These are phyloP conservation scores for Dalechampia spathulata DNA, from an alignment of 441 rosid genomes.

Conservation along the genomic window DNA sequence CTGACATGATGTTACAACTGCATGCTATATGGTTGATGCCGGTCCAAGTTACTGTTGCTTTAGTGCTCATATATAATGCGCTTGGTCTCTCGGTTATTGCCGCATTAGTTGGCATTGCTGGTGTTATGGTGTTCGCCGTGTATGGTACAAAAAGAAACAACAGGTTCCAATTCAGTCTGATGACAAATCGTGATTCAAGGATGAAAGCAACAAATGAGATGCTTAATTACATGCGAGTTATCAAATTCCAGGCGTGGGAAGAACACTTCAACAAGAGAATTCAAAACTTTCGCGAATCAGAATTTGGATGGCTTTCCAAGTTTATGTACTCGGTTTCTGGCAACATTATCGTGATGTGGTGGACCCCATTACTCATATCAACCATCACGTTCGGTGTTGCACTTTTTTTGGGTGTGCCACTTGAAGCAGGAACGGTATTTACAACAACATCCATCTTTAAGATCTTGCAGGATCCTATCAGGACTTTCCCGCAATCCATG, in stretches of 20 bases:
- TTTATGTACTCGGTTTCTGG: slow-evolving; percentile 74
- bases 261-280: slow-evolving; percentile 78
- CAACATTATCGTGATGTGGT: slow-evolving; percentile 73
- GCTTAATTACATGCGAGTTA: slow-evolving; percentile 90
- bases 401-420: slow-evolving; percentile 51
- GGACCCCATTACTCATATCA: slow-evolving; percentile 68
- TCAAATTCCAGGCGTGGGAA: slow-evolving; percentile 97
- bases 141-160: slow-evolving; percentile 65
- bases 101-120: slow-evolving; percentile 47
- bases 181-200: slow-evolving; percentile 70
- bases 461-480: slow-evolving; percentile 89
- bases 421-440: slow-evolving; percentile 84
- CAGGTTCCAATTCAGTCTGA: slow-evolving; percentile 51
- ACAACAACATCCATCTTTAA: slow-evolving; percentile 75
- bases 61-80: slow-evolving; percentile 52
- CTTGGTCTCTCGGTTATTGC: slow-evolving; percentile 59
- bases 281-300: slow-evolving; percentile 51
- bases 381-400: slow-evolving; percentile 76
- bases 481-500: slow-evolving; percentile 90
- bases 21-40: slow-evolving; percentile 94
- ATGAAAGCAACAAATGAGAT: slow-evolving; percentile 95
- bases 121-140: slow-evolving; percentile 40
- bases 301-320: slow-evolving; percentile 78
- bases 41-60: slow-evolving; percentile 57
- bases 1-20: slow-evolving; percentile 93